Conservation (phyloP, 2,329 filamentous ascomycete genomes). For the Byssochlamys sp. region DNA sequence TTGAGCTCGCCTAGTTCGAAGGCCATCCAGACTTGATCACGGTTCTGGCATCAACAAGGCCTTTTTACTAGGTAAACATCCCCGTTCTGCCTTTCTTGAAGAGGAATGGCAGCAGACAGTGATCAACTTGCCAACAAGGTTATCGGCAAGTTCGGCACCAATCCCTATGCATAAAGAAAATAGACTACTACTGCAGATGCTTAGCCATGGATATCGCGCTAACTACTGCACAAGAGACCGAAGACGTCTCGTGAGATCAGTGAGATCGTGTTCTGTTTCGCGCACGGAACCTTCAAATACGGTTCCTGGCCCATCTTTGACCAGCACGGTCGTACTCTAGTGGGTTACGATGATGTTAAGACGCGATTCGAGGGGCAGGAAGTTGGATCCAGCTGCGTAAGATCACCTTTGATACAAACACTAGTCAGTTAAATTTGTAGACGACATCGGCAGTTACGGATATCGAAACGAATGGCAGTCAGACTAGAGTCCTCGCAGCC, state of each 20-base stretch:
- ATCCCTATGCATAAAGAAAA: not conserved
- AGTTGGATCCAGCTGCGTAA: no score
- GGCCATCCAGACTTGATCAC: not conserved
- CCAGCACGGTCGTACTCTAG: not conserved
- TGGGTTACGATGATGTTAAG: not conserved
- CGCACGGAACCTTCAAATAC: not conserved
- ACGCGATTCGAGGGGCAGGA: not conserved
- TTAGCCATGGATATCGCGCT: not conserved
- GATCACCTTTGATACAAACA: no score
- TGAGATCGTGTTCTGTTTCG: not conserved
- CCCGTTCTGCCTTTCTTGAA: not conserved
- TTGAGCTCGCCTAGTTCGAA: not conserved
- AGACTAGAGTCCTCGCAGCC: not conserved
- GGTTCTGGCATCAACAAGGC: not conserved
- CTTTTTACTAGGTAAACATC: not conserved
- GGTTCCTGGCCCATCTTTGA: not conserved
- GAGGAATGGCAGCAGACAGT: not conserved
- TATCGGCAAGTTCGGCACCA: not conserved
- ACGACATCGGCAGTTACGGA: not conserved
- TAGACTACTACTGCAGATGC: not conserved
- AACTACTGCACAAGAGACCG: not conserved
- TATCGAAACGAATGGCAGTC: not conserved
- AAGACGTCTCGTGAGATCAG: not conserved
- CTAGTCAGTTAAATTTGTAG: not conserved
- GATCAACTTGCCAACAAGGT: not conserved